Evolutionary conservation across 164 flowering plant species (phyloP).

Genomic region (Taxillus chinensis): DNA sequence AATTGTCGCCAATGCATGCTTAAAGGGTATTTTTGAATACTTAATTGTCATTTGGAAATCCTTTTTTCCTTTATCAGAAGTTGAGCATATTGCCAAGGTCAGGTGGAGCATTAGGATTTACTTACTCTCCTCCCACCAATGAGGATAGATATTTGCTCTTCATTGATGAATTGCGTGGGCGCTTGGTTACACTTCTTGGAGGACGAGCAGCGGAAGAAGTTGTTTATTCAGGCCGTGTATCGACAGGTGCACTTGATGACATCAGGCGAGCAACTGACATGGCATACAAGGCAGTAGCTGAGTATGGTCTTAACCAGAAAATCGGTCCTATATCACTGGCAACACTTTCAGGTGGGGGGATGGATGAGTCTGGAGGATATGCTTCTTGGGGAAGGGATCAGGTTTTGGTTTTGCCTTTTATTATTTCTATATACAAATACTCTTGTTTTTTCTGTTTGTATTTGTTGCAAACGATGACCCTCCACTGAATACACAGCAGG

Average conservation of each 20-base stretch:
- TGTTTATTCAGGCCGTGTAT: constrained; percentile 85
- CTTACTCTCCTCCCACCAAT: constrained; percentile 78
- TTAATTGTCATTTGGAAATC: no score
- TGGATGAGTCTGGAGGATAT: constrained; percentile 79
- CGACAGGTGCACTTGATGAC: constrained; percentile 98
- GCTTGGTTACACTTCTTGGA: constrained; percentile 97
- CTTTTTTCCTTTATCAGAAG: constrained; percentile 43
- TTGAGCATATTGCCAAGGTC: constrained; percentile 95
- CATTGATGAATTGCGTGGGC: constrained; percentile 91
- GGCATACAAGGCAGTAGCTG: constrained; percentile 98
- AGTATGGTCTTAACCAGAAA: constrained; percentile 85
- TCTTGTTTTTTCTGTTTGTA: not conserved
- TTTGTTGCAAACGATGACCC: constrained; percentile 9
- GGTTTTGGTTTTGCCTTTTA: constrained; percentile 27
- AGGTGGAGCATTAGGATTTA: constrained; percentile 95
- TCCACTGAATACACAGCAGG: constrained; percentile 34
- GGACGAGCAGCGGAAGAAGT: constrained; percentile 99
- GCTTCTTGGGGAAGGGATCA: constrained; percentile 84
- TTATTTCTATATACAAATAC: not conserved
- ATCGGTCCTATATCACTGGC: constrained; percentile 84
- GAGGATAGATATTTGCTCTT: constrained; percentile 96
- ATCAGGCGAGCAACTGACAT: constrained; percentile 94
- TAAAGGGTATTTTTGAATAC: no score
- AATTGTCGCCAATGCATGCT: no score
- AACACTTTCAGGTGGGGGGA: constrained; percentile 84